These are phyloP conservation scores for Leptomonas pyrrhocoris DNA, from an alignment of 208 protist species.

Conservation along the genomic window DNA sequence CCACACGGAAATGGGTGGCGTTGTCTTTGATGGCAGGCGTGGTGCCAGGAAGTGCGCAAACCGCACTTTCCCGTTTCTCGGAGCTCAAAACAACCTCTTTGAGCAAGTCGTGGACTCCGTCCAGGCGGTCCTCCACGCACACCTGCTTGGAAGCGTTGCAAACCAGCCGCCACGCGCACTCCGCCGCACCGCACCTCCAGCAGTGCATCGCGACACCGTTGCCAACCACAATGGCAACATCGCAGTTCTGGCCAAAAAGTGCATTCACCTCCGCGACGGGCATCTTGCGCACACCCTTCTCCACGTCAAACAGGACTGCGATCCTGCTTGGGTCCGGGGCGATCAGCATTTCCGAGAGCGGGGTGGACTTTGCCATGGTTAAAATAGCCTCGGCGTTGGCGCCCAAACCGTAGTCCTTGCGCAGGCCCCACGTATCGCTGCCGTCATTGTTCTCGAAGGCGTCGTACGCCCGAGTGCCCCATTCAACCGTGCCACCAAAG, in stretches of 20 bases:
- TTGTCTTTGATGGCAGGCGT: conserved; percentile 72
- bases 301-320: conserved; percentile 71
- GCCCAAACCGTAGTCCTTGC: conserved; percentile 73
- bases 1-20: conserved; percentile 42
- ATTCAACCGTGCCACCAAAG: conserved; percentile 72
- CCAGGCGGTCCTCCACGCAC: conserved; percentile 15
- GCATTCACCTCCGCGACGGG: conserved; percentile 6
- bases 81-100: conserved; percentile 28
- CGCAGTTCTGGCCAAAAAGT: conserved; percentile 47
- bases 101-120: conserved; percentile 26
- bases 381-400: conserved; percentile 68
- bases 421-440: conserved; percentile 66
- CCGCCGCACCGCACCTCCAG: conserved; percentile 39
- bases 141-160: conserved; percentile 20
- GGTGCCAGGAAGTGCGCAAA: conserved; percentile 59
- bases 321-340: conserved; percentile 60
- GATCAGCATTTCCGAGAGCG: conserved; percentile 49
- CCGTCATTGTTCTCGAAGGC: conserved; percentile 69
- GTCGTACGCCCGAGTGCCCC: conserved; percentile 65
- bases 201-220: conserved; percentile 60
- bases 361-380: conserved; percentile 47
- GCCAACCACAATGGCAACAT: conserved; percentile 69
- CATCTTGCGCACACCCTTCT: conserved; percentile 43
- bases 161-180: conserved; percentile 57
- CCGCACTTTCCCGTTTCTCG: conserved; percentile 30